Evolutionary conservation across 1,284 basidiomycete genomes (phyloP).

Genomic region (Puccinia sorghi): DNA sequence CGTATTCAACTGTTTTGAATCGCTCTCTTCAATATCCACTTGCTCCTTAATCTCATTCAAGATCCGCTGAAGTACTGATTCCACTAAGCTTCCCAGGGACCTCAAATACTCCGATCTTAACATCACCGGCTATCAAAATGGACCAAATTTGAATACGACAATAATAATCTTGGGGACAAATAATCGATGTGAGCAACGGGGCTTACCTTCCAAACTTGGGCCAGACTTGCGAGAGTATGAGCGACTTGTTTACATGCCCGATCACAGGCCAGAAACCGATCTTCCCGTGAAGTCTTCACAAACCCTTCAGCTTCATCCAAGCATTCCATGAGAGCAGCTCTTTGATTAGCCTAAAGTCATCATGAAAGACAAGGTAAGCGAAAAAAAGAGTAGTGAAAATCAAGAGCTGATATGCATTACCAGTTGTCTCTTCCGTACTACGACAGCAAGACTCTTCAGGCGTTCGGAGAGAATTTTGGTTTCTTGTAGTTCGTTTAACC

Average conservation of each 20-base stretch:
- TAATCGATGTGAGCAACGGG: background rate
- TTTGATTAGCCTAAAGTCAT: constrained; percentile 61
- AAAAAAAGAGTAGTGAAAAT: background rate
- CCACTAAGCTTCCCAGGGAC: constrained; percentile 70
- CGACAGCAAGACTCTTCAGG: background rate
- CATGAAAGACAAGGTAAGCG: background rate
- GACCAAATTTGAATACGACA: background rate
- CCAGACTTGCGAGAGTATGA: constrained; percentile 68
- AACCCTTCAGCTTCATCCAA: constrained; percentile 73
- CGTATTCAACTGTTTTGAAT: constrained; percentile 79
- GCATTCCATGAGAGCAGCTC: constrained; percentile 60
- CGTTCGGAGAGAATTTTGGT: constrained; percentile 63
- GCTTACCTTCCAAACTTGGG: constrained; percentile 72
- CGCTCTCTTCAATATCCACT: constrained; percentile 84
- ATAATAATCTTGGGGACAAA: background rate
- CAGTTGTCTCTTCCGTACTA: constrained; percentile 25
- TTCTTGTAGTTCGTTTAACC: constrained; percentile 55
- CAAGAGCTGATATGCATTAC: constrained; percentile 64
- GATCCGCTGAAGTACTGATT: constrained; percentile 70
- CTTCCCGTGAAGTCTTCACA: constrained; percentile 70
- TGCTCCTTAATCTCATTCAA: constrained; percentile 75
- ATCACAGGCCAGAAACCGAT: constrained; percentile 76
- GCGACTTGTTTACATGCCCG: constrained; percentile 69
- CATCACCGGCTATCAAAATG: constrained; percentile 55
- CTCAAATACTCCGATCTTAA: constrained; percentile 55